Percentiles rank a stretch among this genome's conserved stretches.
phyloP scores from a whole-genome alignment of 495 filamentous ascomycete species.

The Podospora comata region DNA sequence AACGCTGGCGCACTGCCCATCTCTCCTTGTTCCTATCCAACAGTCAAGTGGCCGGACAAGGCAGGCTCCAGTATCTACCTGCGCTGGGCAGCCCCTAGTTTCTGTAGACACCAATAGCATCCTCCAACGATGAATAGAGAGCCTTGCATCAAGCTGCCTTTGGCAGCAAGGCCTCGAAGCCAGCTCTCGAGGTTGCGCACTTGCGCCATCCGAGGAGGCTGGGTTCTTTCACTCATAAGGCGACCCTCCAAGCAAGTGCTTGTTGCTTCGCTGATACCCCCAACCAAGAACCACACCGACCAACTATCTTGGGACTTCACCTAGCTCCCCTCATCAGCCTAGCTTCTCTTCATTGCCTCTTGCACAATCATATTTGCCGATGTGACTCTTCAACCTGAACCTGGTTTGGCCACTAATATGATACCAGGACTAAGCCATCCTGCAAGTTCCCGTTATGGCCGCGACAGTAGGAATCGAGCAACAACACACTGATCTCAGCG shows the following conservation, averaged over 20 bases:
- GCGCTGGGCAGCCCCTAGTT: background rate
- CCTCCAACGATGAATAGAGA: background rate
- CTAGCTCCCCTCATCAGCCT: background rate
- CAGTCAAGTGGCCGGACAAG: background rate
- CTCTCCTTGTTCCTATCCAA: background rate
- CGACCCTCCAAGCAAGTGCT: background rate
- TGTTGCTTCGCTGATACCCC: background rate
- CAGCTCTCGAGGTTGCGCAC: background rate
- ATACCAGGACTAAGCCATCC: slow-evolving; percentile 17
- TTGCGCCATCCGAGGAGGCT: background rate
- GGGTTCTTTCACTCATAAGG: background rate
- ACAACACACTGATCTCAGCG: slow-evolving; percentile 38
- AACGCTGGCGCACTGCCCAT: background rate
- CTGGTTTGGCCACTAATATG: background rate
- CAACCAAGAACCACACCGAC: background rate
- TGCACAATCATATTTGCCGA: background rate
- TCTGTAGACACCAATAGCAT: background rate
- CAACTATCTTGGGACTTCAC: background rate
- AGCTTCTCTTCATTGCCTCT: background rate
- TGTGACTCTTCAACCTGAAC: background rate
- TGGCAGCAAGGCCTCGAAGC: background rate
- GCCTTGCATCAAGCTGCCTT: background rate
- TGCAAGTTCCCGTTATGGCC: slow-evolving; percentile 37
- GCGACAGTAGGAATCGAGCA: slow-evolving; percentile 37
- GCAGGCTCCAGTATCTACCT: background rate